Evolutionary conservation across 768 basidiomycete species (phyloP), one percentile per base, ranked within the genome.

Genomic region (Leccinum rimulosum): DNA sequence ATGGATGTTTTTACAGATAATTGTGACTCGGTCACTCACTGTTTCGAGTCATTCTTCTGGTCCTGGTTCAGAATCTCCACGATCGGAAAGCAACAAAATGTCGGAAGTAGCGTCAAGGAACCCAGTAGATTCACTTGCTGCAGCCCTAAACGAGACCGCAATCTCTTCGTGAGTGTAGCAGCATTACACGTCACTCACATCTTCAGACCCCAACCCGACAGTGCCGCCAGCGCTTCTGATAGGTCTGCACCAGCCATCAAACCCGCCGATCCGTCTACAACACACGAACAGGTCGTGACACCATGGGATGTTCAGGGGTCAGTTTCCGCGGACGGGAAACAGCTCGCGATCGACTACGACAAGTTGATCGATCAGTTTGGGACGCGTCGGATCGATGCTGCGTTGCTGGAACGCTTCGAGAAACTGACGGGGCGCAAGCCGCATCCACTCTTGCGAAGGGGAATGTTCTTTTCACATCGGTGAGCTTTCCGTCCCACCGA

Each of bases 391-490:
- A 79, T 98, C 63, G 89, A 95, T 65, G 70, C 77, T 2, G 86
- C 84, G 25, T 73, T 99, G 48, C 77, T 99, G 19, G 85, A 87
- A 61, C 84, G 97, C 30, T 99, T 99, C 66, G 94, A 98, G 77
- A 84, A 82, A 50, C 74, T 98, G 54, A 98, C 97, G 9, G 96
- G 96, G 4, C 82, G 84, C 56, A 85, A 81, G 59, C 94, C 97
- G 10, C 96, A 99, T 75, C 78, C 91, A 14, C 82, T 98, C 55
- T 78, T 99, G 52, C 81, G 96, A 38, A 81, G 96, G 57, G 94
- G 93, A 15, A 92, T 91, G 84, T 99, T 98, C 79, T 99, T 98
- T 76, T 98, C 95, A 17, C 97, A 99, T 76, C 87, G 96, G 95
- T 93, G 19, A 45, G 43, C 19, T 10, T 19, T 19, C 11, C 43